Conservation (phyloP, 192 early-diverging fungal genomes). For the Backusella parvicylindrica region DNA sequence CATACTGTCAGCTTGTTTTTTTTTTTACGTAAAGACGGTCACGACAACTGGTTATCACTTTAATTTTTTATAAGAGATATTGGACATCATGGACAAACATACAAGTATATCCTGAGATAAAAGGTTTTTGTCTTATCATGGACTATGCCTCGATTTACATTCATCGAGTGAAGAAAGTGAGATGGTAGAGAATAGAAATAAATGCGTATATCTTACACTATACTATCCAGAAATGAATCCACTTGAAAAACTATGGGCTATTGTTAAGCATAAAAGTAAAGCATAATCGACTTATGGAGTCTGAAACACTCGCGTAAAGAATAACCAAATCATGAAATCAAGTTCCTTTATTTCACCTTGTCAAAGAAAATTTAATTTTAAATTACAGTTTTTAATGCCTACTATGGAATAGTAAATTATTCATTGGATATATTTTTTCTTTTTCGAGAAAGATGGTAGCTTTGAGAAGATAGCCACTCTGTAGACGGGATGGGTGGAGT, state of each 20-base stretch:
- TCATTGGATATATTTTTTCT: no score
- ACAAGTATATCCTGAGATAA: no score
- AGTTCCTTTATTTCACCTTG: no score
- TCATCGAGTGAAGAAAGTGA: slow-evolving; percentile 11
- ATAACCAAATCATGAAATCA: no score
- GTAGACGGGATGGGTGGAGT: no score
- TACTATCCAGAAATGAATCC: slow-evolving; percentile 8
- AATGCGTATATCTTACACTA: slow-evolving; percentile 9
- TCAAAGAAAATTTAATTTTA: no score
- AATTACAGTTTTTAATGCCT: no score
- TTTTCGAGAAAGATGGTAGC: no score
- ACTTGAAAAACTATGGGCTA: not conserved
- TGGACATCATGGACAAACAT: slow-evolving; percentile 8
- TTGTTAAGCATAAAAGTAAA: not conserved
- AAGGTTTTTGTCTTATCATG: slow-evolving; percentile 9
- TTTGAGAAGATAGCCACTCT: no score
- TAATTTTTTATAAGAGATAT: not conserved
- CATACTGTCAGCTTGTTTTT: no score
- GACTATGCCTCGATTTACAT: slow-evolving; percentile 3
- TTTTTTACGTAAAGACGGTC: not conserved
- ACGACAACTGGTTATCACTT: not conserved
- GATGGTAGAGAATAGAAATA: slow-evolving; percentile 15
- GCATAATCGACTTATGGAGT: not conserved
- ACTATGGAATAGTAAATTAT: no score
- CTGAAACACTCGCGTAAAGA: not conserved